Evolutionary conservation across 2,329 filamentous ascomycete species (phyloP), one percentile per base, ranked within the genome.

Genomic region (Curvularia verruculosa): DNA sequence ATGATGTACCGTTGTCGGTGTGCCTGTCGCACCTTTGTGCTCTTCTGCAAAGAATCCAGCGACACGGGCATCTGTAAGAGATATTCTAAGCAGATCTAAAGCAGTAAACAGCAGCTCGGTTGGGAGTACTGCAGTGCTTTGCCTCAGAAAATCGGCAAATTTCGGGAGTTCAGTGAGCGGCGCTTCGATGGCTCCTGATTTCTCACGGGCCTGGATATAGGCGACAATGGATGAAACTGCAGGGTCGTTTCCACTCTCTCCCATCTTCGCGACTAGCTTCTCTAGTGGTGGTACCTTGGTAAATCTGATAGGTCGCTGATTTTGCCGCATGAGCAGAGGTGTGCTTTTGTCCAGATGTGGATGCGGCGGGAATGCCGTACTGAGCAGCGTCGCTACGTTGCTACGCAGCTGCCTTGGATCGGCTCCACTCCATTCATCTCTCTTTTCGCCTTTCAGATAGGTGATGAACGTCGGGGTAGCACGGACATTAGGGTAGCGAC

Each of bases 391-490:
- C 31, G 87, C 85, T 12, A 96, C 82, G 57, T 92, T 95, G 15
- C 84, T 84, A 50, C 85, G 84, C 13, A 98, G 81, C 15, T 86
- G 82, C 12, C 82, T 81, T 2, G 85, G 83, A 68, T 93, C 88
- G 0, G 90, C 91, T 1, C 92, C 92, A 48, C 83, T 84, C 93
- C 93, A 98, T 64, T 89, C 84, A 60, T 92, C 88, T 47, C 91
- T 85, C 71, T 94, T 86, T 58, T 88, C 78, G 1, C 92, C 92
- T 50, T 84, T 88, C 8, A 94, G 77, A 70, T 93, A 96, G 0
- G 92, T 94, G 69, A 95, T 85, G 70, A 98, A 96, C 0, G 93
- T 96, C 0, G 94, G 94, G 0, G 93, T 96, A 3, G 89, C 89
- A 2, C 85, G 83, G 49, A 97, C 84, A 1, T 82, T 79, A 71